Conservation (phyloP, 1,284 basidiomycete genomes). For the Tilletiopsis washingtonensis region DNA sequence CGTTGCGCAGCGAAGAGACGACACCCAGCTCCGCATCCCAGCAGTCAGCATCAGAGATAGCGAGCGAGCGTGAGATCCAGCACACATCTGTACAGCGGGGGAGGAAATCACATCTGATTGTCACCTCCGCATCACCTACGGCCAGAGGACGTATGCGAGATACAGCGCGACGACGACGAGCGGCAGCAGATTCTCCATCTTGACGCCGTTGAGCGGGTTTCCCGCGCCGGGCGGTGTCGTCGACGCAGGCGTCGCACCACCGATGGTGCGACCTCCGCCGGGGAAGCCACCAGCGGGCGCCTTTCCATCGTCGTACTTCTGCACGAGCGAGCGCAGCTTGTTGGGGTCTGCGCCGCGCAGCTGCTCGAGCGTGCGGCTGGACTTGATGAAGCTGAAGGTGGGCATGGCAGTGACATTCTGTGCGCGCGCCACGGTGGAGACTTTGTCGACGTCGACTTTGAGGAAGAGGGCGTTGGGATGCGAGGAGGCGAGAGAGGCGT, state of each 20-base stretch:
- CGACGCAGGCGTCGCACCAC: not conserved
- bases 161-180: conserved; percentile 4
- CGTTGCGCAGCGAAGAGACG: no score
- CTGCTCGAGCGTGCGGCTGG: conserved; percentile 8
- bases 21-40: no score
- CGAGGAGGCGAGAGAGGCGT: conserved; percentile 5
- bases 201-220: not conserved
- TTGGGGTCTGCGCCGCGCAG: conserved; percentile 10
- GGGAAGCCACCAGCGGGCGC: not conserved
- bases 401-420: conserved; percentile 15
- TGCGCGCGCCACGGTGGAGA: conserved; percentile 3
- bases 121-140: no score
- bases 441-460: conserved; percentile 14
- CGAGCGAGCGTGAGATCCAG: no score
- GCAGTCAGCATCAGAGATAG: no score
- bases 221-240: not conserved
- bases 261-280: conserved; percentile 6
- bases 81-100: no score
- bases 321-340: conserved; percentile 4
- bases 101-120: no score
- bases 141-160: conserved; percentile 7
- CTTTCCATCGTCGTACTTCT: conserved; percentile 1
- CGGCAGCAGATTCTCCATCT: conserved; percentile 7
- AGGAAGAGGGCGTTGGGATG: conserved; percentile 8
- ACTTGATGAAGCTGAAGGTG: conserved; percentile 15